Evolutionary conservation across 1,284 basidiomycete genomes (phyloP), one percentile per base, ranked within the genome.

Genomic region (Gastroboletus turbinatus): DNA sequence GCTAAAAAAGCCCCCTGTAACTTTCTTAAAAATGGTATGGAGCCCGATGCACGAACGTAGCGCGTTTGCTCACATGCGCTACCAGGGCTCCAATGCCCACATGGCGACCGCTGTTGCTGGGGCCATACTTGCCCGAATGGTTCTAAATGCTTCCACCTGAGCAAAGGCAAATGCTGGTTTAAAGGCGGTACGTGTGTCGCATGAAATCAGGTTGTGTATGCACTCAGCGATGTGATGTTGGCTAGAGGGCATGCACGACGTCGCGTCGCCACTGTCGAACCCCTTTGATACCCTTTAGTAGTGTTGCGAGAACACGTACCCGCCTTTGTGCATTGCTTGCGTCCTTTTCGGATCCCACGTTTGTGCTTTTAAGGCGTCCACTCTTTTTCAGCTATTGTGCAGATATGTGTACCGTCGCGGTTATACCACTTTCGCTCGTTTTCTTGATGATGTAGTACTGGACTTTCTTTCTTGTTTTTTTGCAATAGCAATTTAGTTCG

Each of bases 1-100:
- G 89, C 89, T 13, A 90, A 90, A 74, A 90, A 90, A 62, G 87
- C 88, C 0, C 89, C 88, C 0, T 91, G 88, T 71, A 88, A 87
- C 67, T 88, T 86, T 76, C 74, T 89, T 19, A 90, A 90, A 71
- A 88, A 85, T 63, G 85, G 88, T 84, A 57, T 44, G 73, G 30
- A 23, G 27, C 17, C 38, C 14, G 19, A 44, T 47, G 36, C 33
- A 52, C 25, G n/a, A 50, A 42, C 4, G 14, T 19, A 44, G 7
- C 19, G 33, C 19, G 21, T 23, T 60, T 32, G 46, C 27, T 50
- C 43, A 51, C 36, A 47, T 25, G 17, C 27, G 5, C 4, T 36
- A 17, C n/a, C 58, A 90, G 88, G 87, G 38, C 73, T 85, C 30
- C 78, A 78, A 50, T 91, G 88, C 60, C 86, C 88, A 8, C 85